Percentiles rank a stretch among this genome's conserved stretches.
phyloP scores from a whole-genome alignment of 2,329 filamentous ascomycete genomes.

The Tolypocladium sp. region DNA sequence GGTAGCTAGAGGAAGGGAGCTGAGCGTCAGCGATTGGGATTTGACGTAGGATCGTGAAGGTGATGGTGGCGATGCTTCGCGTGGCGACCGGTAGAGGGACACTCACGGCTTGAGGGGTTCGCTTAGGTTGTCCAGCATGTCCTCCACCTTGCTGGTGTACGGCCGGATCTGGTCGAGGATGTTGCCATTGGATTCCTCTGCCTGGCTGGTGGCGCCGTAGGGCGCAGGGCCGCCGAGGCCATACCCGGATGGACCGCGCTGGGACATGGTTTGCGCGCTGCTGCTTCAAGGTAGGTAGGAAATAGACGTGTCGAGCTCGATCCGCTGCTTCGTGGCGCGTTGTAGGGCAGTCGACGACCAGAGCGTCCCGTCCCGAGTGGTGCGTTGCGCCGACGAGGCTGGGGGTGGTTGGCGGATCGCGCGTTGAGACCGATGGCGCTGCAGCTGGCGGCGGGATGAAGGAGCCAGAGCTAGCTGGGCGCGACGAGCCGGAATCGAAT shows the following conservation, averaged over 20 bases:
- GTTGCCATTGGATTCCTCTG: constrained; percentile 47
- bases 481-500: neutral
- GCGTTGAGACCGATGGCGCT: neutral
- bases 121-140: constrained; percentile 75
- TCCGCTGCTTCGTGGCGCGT: neutral
- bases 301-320: neutral
- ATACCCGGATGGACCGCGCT: constrained; percentile 66
- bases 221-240: constrained; percentile 64
- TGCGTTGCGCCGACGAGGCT: neutral
- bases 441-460: neutral
- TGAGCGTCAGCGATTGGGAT: constrained; percentile 8
- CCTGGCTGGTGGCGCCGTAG: constrained; percentile 50
- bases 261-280: constrained; percentile 22
- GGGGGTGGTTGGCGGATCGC: neutral
- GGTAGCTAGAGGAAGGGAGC: constrained; percentile 51
- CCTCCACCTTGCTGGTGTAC: constrained; percentile 98
- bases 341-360: neutral
- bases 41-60: neutral
- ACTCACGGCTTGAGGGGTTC: constrained; percentile 88
- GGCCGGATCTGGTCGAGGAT: constrained; percentile 76
- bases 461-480: neutral
- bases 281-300: neutral
- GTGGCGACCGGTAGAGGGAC: neutral
- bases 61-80: neutral
- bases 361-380: neutral